These are phyloP conservation scores for Fomitopsis pulvina DNA, from an alignment of 768 basidiomycete species.

Conservation along the genomic window DNA sequence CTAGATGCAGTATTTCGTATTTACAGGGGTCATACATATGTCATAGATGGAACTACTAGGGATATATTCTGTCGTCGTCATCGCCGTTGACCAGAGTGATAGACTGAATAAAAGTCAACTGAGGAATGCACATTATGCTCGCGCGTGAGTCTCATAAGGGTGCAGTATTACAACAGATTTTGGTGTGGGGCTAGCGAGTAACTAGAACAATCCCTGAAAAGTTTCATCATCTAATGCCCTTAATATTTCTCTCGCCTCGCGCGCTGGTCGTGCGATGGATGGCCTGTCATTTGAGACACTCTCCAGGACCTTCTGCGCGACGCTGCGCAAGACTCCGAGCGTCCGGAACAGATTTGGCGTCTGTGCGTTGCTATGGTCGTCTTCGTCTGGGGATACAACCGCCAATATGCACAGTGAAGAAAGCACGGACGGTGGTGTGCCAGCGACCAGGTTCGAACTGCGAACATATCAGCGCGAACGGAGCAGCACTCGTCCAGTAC, in stretches of 20 bases:
- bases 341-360: slow-evolving; percentile 58
- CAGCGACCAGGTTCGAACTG: slow-evolving; percentile 57
- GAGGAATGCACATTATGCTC: too few relatives aligned
- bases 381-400: slow-evolving; percentile 42
- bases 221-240: slow-evolving; percentile 15
- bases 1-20: too few relatives aligned
- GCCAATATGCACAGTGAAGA: slow-evolving; percentile 56
- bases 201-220: slow-evolving; percentile 13
- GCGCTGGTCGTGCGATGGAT: slow-evolving; percentile 67
- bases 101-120: too few relatives aligned
- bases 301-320: slow-evolving; percentile 70
- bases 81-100: too few relatives aligned
- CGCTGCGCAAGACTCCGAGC: slow-evolving; percentile 49
- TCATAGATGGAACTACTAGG: too few relatives aligned
- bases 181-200: too few relatives aligned
- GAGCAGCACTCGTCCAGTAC: background rate
- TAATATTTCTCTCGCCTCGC: slow-evolving; percentile 75
- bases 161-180: too few relatives aligned
- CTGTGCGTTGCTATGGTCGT: slow-evolving; percentile 17
- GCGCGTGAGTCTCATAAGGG: too few relatives aligned
- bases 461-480: slow-evolving; percentile 7
- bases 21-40: too few relatives aligned
- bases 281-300: slow-evolving; percentile 64
- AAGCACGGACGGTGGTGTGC: slow-evolving; percentile 61
- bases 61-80: too few relatives aligned